These are phyloP conservation scores for Epichloe uncinata DNA, from an alignment of 2,329 filamentous ascomycete genomes.

Conservation along the genomic window DNA sequence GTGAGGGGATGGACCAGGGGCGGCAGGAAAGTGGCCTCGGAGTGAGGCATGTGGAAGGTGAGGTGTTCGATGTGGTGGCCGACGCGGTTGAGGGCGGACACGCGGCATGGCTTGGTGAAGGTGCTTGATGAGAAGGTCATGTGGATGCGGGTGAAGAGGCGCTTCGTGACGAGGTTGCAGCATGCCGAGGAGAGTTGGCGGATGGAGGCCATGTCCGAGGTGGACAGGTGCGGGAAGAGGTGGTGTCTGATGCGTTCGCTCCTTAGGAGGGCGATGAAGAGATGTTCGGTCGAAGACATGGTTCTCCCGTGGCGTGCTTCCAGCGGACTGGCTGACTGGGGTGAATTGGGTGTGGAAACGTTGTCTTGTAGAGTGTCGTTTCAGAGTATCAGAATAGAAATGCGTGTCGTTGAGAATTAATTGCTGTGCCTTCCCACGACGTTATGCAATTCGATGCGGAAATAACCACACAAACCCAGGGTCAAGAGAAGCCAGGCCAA, in stretches of 20 bases:
- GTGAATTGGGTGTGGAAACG: too few relatives aligned
- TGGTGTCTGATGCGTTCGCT: slow-evolving; percentile 34
- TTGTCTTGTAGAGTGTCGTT: too few relatives aligned
- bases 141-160: slow-evolving; percentile 54
- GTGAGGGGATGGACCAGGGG: slow-evolving; percentile 69
- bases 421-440: not conserved
- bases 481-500: not conserved
- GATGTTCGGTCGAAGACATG: slow-evolving; percentile 31
- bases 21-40: slow-evolving; percentile 65
- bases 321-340: too few relatives aligned
- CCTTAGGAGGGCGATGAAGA: slow-evolving; percentile 43
- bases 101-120: slow-evolving; percentile 60
- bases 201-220: slow-evolving; percentile 42
- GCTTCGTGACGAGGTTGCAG: slow-evolving; percentile 54
- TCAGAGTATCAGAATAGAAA: too few relatives aligned
- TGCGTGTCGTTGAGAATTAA: too few relatives aligned
- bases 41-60: slow-evolving; percentile 65
- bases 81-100: slow-evolving; percentile 63
- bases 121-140: slow-evolving; percentile 60
- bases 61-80: slow-evolving; percentile 68
- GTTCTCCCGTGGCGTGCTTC: too few relatives aligned
- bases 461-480: not conserved
- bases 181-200: slow-evolving; percentile 57
- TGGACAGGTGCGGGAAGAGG: slow-evolving; percentile 36
- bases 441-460: not conserved